Percentiles rank a stretch among this genome's conserved stretches.
These are phyloP conservation scores for Lycium barbarum DNA, from an alignment of 257 asterid genomes.

Conservation along the genomic window DNA sequence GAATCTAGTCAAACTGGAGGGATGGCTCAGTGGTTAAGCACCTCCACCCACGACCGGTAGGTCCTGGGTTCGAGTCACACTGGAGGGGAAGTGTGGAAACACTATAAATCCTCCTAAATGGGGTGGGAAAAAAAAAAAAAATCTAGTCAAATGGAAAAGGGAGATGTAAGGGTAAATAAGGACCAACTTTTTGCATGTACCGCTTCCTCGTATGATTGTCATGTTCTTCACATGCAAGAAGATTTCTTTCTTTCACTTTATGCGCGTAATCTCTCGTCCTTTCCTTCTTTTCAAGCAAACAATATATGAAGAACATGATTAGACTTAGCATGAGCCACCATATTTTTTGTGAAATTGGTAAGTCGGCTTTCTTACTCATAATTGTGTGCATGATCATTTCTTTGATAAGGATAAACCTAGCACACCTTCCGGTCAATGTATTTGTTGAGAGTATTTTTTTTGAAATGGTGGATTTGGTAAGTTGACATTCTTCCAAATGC, in stretches of 20 bases:
- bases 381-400: not conserved
- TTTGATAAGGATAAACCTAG: not conserved
- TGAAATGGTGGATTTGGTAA: not conserved
- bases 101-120: too few species aligned
- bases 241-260: not conserved
- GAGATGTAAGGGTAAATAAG: not conserved
- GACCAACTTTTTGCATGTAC: not conserved
- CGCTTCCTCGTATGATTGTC: not conserved
- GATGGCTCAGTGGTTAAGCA: too few species aligned
- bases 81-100: too few species aligned
- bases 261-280: not conserved
- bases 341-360: not conserved
- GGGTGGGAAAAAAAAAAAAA: too few species aligned
- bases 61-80: too few species aligned
- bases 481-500: not conserved
- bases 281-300: not conserved
- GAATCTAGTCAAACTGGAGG: not conserved
- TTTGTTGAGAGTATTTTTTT: not conserved
- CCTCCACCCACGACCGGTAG: too few species aligned
- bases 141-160: not conserved
- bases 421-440: not conserved
- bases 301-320: not conserved
- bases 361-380: not conserved
- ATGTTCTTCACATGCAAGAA: not conserved
- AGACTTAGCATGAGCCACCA: constrained; percentile 12